A percentile compares a stretch with the other conserved stretches of the same genome.
Conservation (phyloP, 2,329 filamentous ascomycete genomes). For the Elsinoe perseae region DNA sequence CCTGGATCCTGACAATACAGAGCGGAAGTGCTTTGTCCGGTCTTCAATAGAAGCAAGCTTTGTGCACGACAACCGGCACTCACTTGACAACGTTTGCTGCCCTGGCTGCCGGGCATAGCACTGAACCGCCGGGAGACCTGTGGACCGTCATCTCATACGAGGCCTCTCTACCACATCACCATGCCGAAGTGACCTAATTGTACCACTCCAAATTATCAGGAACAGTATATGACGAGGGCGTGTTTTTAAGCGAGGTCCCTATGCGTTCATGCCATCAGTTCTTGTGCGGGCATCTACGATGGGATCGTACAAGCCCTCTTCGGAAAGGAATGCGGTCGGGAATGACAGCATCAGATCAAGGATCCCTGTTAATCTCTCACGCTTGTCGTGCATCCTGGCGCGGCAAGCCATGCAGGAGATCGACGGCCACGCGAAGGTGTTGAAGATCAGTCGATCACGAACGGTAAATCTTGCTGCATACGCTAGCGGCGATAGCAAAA, state of each 20-base stretch:
- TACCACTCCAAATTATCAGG: not conserved
- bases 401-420: conserved; percentile 12
- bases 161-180: not conserved
- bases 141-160: not conserved
- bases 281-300: conserved; percentile 4
- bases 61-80: not conserved
- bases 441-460: conserved; percentile 17
- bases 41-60: not conserved
- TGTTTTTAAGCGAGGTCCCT: conserved; percentile 6
- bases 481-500: conserved; percentile 13
- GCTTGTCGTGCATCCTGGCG: conserved; percentile 15
- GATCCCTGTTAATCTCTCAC: conserved; percentile 13
- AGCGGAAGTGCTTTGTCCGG: not conserved
- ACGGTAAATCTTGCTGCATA: conserved; percentile 15
- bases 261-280: not conserved
- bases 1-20: not conserved
- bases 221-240: conserved; percentile 1
- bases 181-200: not conserved
- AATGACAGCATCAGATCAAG: conserved; percentile 14
- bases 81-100: not conserved
- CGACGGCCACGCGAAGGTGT: conserved; percentile 13
- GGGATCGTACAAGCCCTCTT: not conserved
- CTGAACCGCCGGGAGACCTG: not conserved
- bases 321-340: not conserved
- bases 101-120: not conserved